Evolutionary conservation across 2,329 filamentous ascomycete genomes (phyloP).

Genomic region (Cercospora berteroae): DNA sequence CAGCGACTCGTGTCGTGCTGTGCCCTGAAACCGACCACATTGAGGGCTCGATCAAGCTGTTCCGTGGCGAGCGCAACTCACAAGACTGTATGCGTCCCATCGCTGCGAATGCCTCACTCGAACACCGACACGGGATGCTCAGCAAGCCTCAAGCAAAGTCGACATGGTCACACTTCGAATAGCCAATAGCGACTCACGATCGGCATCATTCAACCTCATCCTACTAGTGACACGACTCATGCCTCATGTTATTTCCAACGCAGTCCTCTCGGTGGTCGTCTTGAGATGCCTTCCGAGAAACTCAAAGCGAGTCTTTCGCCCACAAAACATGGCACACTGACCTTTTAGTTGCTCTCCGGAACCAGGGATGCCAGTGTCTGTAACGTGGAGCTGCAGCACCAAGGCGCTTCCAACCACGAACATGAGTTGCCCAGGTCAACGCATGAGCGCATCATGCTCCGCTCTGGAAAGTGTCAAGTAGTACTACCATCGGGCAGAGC

Average conservation of each 20-base stretch:
- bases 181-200: neutral
- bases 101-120: neutral
- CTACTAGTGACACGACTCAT: neutral
- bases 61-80: neutral
- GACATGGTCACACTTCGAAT: neutral
- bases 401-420: neutral
- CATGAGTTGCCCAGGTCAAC: neutral
- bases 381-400: neutral
- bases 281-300: neutral
- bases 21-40: neutral
- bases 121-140: neutral
- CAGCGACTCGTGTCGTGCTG: neutral
- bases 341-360: neutral
- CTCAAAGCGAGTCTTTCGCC: neutral
- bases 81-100: neutral
- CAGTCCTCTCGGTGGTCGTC: neutral
- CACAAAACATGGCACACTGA: neutral
- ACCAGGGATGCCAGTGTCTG: constrained; percentile 8
- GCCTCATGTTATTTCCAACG: neutral
- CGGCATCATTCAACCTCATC: neutral
- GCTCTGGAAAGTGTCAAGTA: constrained; percentile 5
- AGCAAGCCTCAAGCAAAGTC: neutral
- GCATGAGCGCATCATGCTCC: constrained; percentile 7
- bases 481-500: neutral
- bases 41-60: neutral